Evolutionary conservation across 768 basidiomycete genomes (phyloP), one percentile per base, ranked within the genome.

Genomic region (Mycena kentingensis): DNA sequence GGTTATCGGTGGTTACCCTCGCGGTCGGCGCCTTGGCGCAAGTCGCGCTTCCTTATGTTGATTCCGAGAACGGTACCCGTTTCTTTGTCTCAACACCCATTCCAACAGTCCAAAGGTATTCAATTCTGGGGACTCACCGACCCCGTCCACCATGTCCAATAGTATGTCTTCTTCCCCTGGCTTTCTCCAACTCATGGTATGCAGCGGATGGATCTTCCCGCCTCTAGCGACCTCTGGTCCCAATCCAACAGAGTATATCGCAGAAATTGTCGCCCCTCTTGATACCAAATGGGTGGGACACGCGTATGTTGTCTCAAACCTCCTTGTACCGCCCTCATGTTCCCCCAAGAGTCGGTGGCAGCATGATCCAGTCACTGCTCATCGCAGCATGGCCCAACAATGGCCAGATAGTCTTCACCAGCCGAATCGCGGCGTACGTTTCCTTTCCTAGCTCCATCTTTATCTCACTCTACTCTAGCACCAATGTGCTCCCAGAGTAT

Each of bases 361-460:
- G 76, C 27, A 84, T 85, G 83, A 60, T 79, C 37, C 67, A 76
- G 58, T 77, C 78, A 63, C 71, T 84, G 29, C 71, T 86, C 24
- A 64, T 86, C 38, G 77, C 84, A 26, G 82, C 82, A 5, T 86
- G 84, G 84, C 73, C 80, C 1, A 80, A 82, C 59, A 76, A 70
- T n/a, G 72, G 75, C 50, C 58, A 63, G 4, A 77, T 86, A 56
- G 80, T 85, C 11, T 65, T 71, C 46, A 80, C 82, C 0, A 72
- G 79, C 16, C 77, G 83, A 52, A 74, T 69, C 35, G 76, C 83
- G 2, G 79, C 77, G 82, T 84, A 52, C 47, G 82, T 75, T 11
- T 4, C 32, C 26, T 41, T 37, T 11, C 25, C 10, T 37, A n/a
- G n/a, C n/a, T 35, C 19, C 32, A 26, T 15, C 7, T 32, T 50